Evolutionary conservation across 2,329 filamentous ascomycete genomes (phyloP), one percentile per base, ranked within the genome.

Genomic region (Talaromyces sp.): DNA sequence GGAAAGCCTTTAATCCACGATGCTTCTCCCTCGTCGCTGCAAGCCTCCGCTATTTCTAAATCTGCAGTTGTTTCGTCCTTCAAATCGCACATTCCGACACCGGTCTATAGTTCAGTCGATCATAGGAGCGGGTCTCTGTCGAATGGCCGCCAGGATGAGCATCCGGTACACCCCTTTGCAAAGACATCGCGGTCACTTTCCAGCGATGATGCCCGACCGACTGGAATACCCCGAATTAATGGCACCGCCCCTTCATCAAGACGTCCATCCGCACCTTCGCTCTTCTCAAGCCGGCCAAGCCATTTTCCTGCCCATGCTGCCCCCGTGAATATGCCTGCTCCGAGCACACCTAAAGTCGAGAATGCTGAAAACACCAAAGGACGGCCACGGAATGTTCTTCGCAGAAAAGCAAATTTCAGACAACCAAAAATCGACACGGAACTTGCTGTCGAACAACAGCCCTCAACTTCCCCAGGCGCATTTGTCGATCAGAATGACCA

Each of bases 361-460:
- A 63, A 64, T 38, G 64, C 64, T 56, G 57, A 59, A 6, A 57
- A 64, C 52, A 59, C 65, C 6, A 64, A 65, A 27, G 68, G 69
- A 62, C 69, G 68, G 51, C 65, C 68, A 46, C 70, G 73, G 54
- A 78, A 78, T 63, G 69, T 78, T 58, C 66, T 79, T 54, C 73
- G 77, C 58, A 70, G 77, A 58, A 78, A 73, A 63, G 72, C 74
- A 38, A 73, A 77, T 38, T 61, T 63, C 31, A 64, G 38, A 12
- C 48, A 57, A 51, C 3, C 75, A 70, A 59, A 76, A 76, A 66
- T 73, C 72, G 43, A 60, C 31, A 32, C 54, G 19, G 52, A 55
- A 17, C 10, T 46, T 11, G 50, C 24, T 62, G 21, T 35, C 21
- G 55, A 41, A 26, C 51, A 21, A 5, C 38, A 12, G 31, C 19